Base-by-base conservation (phyloP, 192 early-diverging fungal species). In the Podila verticillata region DNA sequence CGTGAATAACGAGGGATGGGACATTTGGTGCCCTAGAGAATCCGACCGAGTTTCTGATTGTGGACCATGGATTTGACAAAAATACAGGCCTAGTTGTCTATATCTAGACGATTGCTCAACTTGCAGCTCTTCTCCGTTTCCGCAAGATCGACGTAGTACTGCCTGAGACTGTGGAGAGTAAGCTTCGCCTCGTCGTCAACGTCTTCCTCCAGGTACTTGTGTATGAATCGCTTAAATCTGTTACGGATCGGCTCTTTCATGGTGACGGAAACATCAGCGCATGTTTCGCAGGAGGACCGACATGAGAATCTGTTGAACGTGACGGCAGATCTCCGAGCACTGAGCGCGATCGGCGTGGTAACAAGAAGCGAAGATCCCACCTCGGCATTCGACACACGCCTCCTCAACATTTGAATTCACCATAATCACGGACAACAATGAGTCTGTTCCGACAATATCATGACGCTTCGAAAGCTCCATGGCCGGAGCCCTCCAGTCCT, bases 181-280 rank as follows among this genome's bases (percentile, higher is more conserved):
- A 99, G 87, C 86, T 99, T 99, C 75, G 96, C 93, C 85, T 99
- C 96, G 78, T 98, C 95, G 68, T 99, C 97, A 35, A 99, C 96
- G 74, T 95, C 97, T 77, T 98, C 97, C 81, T 99, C 97, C 17
- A 96, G 89, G 5, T 96, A 96, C 72, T 94, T 92, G 70, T 96
- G 93, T 96, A 99, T 99, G 73, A 99, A 99, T 87, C 96, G 96
- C 72, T 96, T 96, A 94, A 95, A 97, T 32, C 97, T 87, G 0
- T 92, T 91, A 29, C 95, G 91, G 64, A 95, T 93, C 66, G 97
- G 96, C 87, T 96, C 95, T 87, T 87, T 91, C 61, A 99, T 85
- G 31, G 97, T 99, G 8, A 96, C 97, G 51, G 91, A 94, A 96
- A 99, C 97, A 99, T 99, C 92, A 99, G 95, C 49, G 98, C 97